These are phyloP conservation scores for Cercospora beticola DNA, from an alignment of 2,329 filamentous ascomycete species.

Conservation along the genomic window DNA sequence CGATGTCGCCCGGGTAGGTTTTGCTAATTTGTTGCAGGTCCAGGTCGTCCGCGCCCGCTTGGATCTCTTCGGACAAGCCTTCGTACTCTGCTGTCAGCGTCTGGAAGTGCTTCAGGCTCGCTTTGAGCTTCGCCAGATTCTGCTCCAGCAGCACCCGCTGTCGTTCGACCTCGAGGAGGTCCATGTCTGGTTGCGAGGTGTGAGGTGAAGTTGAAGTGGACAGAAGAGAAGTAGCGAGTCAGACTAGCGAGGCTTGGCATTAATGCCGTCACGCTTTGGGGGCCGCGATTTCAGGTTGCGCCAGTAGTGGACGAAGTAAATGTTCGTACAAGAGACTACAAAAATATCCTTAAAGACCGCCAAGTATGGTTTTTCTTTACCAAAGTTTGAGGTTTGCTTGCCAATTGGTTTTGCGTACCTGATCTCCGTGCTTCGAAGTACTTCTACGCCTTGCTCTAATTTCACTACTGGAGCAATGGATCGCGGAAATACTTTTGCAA, in stretches of 20 bases:
- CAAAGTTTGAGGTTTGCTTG: neutral
- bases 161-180: conserved; percentile 67
- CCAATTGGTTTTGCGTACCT: neutral
- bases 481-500: conserved; percentile 73
- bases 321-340: neutral
- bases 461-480: conserved; percentile 43
- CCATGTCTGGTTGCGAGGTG: conserved; percentile 26
- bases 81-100: conserved; percentile 92
- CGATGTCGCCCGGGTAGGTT: conserved; percentile 62
- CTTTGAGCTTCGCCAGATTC: conserved; percentile 70
- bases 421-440: neutral
- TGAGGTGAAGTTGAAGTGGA: conserved; percentile 8
- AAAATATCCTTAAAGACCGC: neutral
- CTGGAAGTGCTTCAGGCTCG: conserved; percentile 82
- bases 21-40: conserved; percentile 49
- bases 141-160: conserved; percentile 74
- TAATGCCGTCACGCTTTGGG: neutral
- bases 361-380: neutral
- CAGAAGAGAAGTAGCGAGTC: conserved; percentile 5
- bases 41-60: conserved; percentile 45
- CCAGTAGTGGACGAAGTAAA: neutral
- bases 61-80: conserved; percentile 77
- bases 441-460: neutral
- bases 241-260: neutral
- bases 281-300: neutral